Evolutionary conservation across 2,329 filamentous ascomycete species (phyloP), one percentile per base, ranked within the genome.

Genomic region (Aspergillus carbonarius): DNA sequence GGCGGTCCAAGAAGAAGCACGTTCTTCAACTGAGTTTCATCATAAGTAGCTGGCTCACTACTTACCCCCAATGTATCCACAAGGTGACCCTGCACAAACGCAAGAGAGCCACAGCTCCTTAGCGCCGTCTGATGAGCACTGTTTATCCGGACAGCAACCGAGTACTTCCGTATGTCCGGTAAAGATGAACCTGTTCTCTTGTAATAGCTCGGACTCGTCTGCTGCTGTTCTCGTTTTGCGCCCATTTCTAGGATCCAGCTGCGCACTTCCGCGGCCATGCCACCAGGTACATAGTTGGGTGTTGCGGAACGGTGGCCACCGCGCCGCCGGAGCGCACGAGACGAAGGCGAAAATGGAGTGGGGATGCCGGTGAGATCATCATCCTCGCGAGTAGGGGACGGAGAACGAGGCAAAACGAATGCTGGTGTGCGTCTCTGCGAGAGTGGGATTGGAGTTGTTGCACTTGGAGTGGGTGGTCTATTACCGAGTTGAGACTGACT

Each of bases 241-340:
- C 70, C 74, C 57, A 69, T 70, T 52, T 78, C 76, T 5, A 78
- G 55, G 9, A 78, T 67, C 76, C 76, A 78, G 55, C 70, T 69
- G n/a, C 75, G 74, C 27, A 76, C 70, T 52, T 76, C 69, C 1
- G 75, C 68, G 7, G 76, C 75, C 72, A 78, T 75, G 5, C 76
- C 76, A 5, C 72, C 74, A 1, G 74, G 67, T 0, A 72, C 47
- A 61, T 76, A 77, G 5, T 56, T 63, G 10, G 64, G 64, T 1
- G 58, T 61, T n/a, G 57, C 58, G 1, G 64, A 53, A 8, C 64
- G 68, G 1, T 61, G 56, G 30, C 70, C 63, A 8, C 74, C 73
- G n/a, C 70, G 68, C 5, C 74, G 68, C 12, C 63, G 66, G 3
- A 73, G 59, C 0, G 69, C 65, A 34, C 65, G 69, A 13, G 72